Conservation (phyloP, 805 yeast genomes). For the Ogataea salicorniae region DNA sequence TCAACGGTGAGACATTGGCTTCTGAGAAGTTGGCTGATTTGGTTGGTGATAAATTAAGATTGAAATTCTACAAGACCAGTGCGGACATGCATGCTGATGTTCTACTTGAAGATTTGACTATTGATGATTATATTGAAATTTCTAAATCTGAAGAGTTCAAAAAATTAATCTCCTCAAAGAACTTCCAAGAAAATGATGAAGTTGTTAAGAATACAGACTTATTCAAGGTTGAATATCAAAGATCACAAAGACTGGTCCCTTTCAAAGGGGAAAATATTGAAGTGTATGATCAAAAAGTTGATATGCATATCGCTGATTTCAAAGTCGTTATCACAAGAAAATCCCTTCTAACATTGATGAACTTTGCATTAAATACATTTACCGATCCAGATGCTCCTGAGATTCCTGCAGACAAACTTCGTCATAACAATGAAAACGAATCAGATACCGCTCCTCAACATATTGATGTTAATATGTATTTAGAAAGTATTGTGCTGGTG, state of each 20-base stretch:
- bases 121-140: conserved; percentile 71
- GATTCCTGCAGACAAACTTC: conserved; percentile 63
- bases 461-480: conserved; percentile 59
- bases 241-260: conserved; percentile 56
- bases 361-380: conserved; percentile 80
- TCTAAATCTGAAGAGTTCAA: conserved; percentile 60
- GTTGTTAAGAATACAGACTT: conserved; percentile 40
- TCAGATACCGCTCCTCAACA: conserved; percentile 64
- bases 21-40: conserved; percentile 70
- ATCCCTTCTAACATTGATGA: conserved; percentile 71
- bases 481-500: conserved; percentile 69
- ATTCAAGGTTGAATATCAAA: conserved; percentile 52
- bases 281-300: conserved; percentile 72
- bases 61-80: conserved; percentile 56
- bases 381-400: conserved; percentile 73
- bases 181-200: conserved; percentile 35
- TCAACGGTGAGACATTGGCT: conserved; percentile 50
- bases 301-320: conserved; percentile 71
- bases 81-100: conserved; percentile 63
- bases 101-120: conserved; percentile 54
- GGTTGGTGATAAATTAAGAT: conserved; percentile 56
- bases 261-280: conserved; percentile 51
- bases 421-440: conserved; percentile 59
- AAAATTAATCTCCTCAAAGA: conserved; percentile 62
- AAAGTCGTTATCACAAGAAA: conserved; percentile 70